Evolutionary conservation across 2,329 filamentous ascomycete species (phyloP), one percentile per base, ranked within the genome.

Genomic region (Colletotrichum melonis): DNA sequence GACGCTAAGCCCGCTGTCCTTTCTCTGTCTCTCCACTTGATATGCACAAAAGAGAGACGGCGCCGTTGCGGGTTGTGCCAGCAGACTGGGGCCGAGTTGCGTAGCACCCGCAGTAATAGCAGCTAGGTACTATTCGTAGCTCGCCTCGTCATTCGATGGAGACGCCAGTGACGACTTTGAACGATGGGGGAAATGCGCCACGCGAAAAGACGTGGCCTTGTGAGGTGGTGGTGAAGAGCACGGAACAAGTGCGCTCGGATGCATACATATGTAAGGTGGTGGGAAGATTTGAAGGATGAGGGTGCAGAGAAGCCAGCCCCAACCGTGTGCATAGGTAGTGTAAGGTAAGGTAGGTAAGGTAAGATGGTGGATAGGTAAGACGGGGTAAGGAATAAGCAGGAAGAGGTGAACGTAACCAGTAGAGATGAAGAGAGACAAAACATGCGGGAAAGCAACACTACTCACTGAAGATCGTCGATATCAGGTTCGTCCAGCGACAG

Each of bases 121-220:
- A 42, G 38, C 38, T 42, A 42, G 3, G 38, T 42, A 42, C 35
- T 26, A 24, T n/a, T 46, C 52, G 30, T 57, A 32, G 32, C 49
- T 28, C 69, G 49, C 35, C 64, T 72, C 52, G 32, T 56, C 69
- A 63, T 49, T 30, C 54, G 54, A 72, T 64, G 49, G 59, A 55
- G 66, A 57, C 54, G 28, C 59, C 59, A 58, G 35, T 49, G 32
- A 63, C 35, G 57, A 28, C 14, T 62, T 56, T 52, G 16, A 8
- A 38, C 42, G 8, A 19, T 49, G 42, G 42, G 19, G 42, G 30
- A 7, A 14, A 35, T 38, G 71, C 71, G 60, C 35, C 67, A 66
- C 67, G 56, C 26, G 26, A 38, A 60, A 38, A 49, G 67, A 71
- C 62, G 71, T 71, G 71, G 67, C 56, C 67, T 62, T 71, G 67